A percentile compares a stretch with the other conserved stretches of the same genome.
These are phyloP conservation scores for Chytriomyces hyalinus DNA, from an alignment of 192 early-diverging fungal species.

Conservation along the genomic window DNA sequence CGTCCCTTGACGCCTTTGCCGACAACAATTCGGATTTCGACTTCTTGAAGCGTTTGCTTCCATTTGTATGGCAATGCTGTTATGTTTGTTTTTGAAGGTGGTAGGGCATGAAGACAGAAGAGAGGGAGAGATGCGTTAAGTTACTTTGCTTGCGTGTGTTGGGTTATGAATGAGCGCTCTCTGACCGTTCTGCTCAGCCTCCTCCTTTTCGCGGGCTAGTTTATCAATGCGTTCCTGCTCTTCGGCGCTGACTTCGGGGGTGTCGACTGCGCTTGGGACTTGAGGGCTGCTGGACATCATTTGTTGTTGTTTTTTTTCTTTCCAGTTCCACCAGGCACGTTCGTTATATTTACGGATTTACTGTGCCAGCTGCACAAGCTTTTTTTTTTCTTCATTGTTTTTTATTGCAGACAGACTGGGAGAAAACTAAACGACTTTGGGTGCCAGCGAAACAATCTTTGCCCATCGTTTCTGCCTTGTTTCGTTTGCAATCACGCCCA, in stretches of 20 bases:
- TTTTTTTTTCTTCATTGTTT: too few species aligned
- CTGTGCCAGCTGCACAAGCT: too few species aligned
- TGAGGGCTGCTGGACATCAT: conserved; percentile 11
- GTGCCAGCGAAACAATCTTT: conserved; percentile 92
- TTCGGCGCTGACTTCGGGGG: conserved; percentile 16
- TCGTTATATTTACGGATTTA: neutral
- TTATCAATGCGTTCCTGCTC: conserved; percentile 45
- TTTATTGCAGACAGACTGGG: too few species aligned
- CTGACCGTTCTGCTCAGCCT: conserved; percentile 50
- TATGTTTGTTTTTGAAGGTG: neutral
- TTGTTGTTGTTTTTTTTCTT: conserved; percentile 11
- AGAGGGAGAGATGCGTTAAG: neutral
- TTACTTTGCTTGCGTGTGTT: neutral
- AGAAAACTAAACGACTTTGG: conserved; percentile 75
- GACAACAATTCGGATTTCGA: conserved; percentile 75
- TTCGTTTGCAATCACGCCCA: conserved; percentile 89
- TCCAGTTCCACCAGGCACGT: neutral
- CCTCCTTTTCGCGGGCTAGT: conserved; percentile 40
- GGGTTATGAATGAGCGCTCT: neutral
- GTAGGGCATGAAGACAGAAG: neutral
- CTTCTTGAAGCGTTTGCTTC: conserved; percentile 83
- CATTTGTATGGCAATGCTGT: conserved; percentile 75
- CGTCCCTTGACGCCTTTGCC: conserved; percentile 72
- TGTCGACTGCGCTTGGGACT: neutral
- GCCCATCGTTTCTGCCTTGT: conserved; percentile 93